These are phyloP conservation scores for Monosporozyma yasuniensis DNA, from an alignment of 805 yeast species.

Conservation along the genomic window DNA sequence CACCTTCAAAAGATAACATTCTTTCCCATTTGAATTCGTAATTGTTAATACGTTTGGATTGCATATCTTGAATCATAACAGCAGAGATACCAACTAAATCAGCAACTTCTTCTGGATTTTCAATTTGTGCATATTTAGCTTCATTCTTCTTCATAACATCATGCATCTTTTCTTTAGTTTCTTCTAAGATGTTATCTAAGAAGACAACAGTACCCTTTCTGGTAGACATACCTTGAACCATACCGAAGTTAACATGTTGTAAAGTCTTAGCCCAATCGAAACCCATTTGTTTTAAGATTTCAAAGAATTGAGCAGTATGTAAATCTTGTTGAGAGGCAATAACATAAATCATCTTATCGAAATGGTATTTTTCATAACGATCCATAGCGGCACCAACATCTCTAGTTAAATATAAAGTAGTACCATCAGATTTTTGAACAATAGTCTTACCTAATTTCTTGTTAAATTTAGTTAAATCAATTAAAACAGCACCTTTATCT, in stretches of 20 bases:
- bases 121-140: constrained; percentile 84
- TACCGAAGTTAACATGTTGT: constrained; percentile 85
- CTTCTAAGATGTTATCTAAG: constrained; percentile 84
- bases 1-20: constrained; percentile 97
- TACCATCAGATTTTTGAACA: constrained; percentile 90
- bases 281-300: constrained; percentile 83
- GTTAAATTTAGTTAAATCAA: constrained; percentile 74
- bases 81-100: constrained; percentile 94
- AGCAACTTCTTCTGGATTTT: constrained; percentile 88
- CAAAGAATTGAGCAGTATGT: constrained; percentile 87
- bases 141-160: constrained; percentile 91
- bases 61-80: constrained; percentile 98
- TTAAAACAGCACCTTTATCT: constrained; percentile 83
- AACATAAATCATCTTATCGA: constrained; percentile 93
- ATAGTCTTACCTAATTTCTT: constrained; percentile 89
- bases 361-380: constrained; percentile 72
- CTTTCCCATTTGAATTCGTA: constrained; percentile 96
- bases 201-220: constrained; percentile 98
- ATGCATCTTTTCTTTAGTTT: constrained; percentile 87
- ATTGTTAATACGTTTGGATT: constrained; percentile 89
- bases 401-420: constrained; percentile 85
- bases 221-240: constrained; percentile 97
- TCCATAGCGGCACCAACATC: constrained; percentile 94
- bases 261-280: constrained; percentile 74
- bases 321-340: constrained; percentile 94